These are phyloP conservation scores for Thalassiosira hispida DNA, from an alignment of 352 stramenopile genomes.

Conservation along the genomic window DNA sequence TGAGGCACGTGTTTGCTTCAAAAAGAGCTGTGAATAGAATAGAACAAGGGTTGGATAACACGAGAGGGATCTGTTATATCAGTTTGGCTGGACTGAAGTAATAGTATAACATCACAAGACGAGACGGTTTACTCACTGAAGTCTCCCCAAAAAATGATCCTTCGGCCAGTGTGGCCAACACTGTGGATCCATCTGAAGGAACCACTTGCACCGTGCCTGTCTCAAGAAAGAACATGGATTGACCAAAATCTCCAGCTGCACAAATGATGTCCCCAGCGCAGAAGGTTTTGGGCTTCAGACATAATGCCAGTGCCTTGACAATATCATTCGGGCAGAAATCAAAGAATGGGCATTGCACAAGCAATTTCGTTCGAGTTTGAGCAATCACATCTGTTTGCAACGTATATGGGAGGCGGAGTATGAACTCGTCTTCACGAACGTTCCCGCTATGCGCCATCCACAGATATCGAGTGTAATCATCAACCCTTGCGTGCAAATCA, in stretches of 20 bases:
- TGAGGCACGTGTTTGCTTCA: constrained; percentile 66
- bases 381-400: constrained; percentile 61
- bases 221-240: constrained; percentile 73
- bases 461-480: constrained; percentile 64
- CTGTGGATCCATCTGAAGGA: constrained; percentile 52
- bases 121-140: constrained; percentile 22
- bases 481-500: constrained; percentile 53
- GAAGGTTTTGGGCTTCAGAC: constrained; percentile 63
- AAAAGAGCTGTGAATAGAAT: constrained; percentile 60
- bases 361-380: constrained; percentile 44
- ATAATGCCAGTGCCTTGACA: constrained; percentile 68
- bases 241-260: constrained; percentile 71
- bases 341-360: constrained; percentile 75
- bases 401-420: constrained; percentile 61
- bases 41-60: too few relatives aligned
- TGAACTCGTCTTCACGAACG: constrained; percentile 59
- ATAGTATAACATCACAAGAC: too few relatives aligned
- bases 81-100: too few relatives aligned
- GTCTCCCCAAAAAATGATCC: constrained; percentile 78
- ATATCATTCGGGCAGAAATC: constrained; percentile 69
- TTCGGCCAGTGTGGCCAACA: constrained; percentile 69
- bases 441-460: constrained; percentile 52
- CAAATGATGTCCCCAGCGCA: constrained; percentile 68
- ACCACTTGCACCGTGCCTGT: constrained; percentile 63
- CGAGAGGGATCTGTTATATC: too few relatives aligned